Conservation (phyloP, 768 basidiomycete genomes). For the Naganishia vishniacii region DNA sequence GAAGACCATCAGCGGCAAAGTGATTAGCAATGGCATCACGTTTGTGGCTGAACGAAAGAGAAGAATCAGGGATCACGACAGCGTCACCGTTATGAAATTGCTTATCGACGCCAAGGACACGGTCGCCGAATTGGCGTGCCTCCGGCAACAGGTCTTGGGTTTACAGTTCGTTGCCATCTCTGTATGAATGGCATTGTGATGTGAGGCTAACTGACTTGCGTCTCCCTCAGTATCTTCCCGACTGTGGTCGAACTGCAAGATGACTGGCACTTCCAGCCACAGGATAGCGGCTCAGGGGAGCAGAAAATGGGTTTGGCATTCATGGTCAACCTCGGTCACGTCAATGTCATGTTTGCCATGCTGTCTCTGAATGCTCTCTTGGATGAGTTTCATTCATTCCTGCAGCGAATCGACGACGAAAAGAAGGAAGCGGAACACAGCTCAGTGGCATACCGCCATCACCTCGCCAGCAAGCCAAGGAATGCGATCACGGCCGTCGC, state of each 20-base stretch:
- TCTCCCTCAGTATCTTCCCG: slow-evolving; percentile 35
- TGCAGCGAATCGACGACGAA: slow-evolving; percentile 34
- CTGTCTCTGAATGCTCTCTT: slow-evolving; percentile 38
- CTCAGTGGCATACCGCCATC: slow-evolving; percentile 37
- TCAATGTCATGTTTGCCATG: slow-evolving; percentile 41
- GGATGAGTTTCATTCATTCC: slow-evolving; percentile 26
- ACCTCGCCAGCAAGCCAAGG: slow-evolving; percentile 33
- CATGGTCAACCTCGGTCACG: slow-evolving; percentile 39
- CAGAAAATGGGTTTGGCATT: slow-evolving; percentile 38
- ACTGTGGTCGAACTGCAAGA: slow-evolving; percentile 40
- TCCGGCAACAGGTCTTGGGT: slow-evolving; percentile 36
- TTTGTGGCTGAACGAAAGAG: slow-evolving; percentile 38
- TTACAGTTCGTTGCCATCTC: slow-evolving; percentile 34
- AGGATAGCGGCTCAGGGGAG: not conserved
- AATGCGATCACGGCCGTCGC: slow-evolving; percentile 33
- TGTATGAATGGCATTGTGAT: not conserved
- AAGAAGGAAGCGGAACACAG: slow-evolving; percentile 34
- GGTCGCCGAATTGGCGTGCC: slow-evolving; percentile 33
- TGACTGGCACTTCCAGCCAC: slow-evolving; percentile 37
- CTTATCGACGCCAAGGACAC: slow-evolving; percentile 35
- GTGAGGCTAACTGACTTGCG: not conserved
- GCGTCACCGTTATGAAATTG: slow-evolving; percentile 37
- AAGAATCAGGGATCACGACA: slow-evolving; percentile 12
- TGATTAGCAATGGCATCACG: slow-evolving; percentile 33
- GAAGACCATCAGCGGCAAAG: slow-evolving; percentile 41